Conservation (phyloP, 495 filamentous ascomycete genomes). For the Podospora sp. region DNA sequence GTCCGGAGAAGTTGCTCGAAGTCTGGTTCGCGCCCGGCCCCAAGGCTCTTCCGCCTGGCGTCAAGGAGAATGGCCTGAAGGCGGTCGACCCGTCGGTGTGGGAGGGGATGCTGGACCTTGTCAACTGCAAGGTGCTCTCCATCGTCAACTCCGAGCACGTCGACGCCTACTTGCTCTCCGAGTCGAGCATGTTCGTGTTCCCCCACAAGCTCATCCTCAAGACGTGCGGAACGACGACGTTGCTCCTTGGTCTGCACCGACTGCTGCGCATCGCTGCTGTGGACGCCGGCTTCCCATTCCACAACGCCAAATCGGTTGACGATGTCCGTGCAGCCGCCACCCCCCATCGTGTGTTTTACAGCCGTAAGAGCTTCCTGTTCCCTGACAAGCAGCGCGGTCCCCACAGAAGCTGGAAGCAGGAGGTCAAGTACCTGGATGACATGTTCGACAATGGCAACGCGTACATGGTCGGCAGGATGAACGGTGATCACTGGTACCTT, state of each 20-base stretch:
- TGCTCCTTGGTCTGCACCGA: constrained; percentile 83
- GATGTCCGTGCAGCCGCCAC: constrained; percentile 73
- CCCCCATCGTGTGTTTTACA: constrained; percentile 97
- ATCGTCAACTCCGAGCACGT: constrained; percentile 92
- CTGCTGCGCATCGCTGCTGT: constrained; percentile 88
- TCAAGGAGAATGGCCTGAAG: constrained; percentile 80
- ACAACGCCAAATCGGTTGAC: constrained; percentile 49
- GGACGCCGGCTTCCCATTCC: constrained; percentile 79
- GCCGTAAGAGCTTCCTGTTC: constrained; percentile 96
- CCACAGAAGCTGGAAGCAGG: constrained; percentile 96
- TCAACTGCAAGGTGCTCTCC: constrained; percentile 98
- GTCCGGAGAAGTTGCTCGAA: constrained; percentile 96
- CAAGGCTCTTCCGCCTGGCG: constrained; percentile 66
- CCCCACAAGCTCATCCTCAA: constrained; percentile 98
- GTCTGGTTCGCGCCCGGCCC: constrained; percentile 95
- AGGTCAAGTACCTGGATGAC: constrained; percentile 87
- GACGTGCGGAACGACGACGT: constrained; percentile 96
- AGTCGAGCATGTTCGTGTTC: constrained; percentile 99
- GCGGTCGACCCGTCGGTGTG: constrained; percentile 79
- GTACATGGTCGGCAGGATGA: constrained; percentile 99
- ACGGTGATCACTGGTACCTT: constrained; percentile 98
- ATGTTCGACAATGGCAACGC: constrained; percentile 92
- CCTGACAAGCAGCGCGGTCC: constrained; percentile 93
- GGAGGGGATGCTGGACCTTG: constrained; percentile 96
- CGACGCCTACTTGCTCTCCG: constrained; percentile 95